Conservation (phyloP, 2,329 filamentous ascomycete species). For the Colletotrichum sp. region DNA sequence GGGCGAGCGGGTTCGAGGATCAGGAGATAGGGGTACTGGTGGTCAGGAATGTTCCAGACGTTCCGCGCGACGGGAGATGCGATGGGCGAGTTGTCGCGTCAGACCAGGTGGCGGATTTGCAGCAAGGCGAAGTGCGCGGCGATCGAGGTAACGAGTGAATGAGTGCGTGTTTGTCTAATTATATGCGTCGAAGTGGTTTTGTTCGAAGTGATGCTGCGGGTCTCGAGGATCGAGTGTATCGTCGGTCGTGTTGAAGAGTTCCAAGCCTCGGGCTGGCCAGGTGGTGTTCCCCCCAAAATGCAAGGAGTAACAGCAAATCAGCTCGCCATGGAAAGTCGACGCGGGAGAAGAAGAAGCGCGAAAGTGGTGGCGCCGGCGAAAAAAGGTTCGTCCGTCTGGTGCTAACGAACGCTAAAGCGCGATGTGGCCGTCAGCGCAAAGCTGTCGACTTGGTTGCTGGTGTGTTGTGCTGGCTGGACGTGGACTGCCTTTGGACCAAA, state of each 20-base stretch:
- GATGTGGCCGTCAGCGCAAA: slow-evolving; percentile 19
- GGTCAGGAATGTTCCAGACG: slow-evolving; percentile 22
- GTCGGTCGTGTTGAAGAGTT: not conserved
- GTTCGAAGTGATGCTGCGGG: not conserved
- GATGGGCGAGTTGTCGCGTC: slow-evolving; percentile 10
- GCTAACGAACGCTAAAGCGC: slow-evolving; percentile 15
- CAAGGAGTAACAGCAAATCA: slow-evolving; percentile 12
- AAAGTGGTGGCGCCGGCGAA: slow-evolving; percentile 13
- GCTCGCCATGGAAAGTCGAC: slow-evolving; percentile 6
- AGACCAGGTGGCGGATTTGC: not conserved
- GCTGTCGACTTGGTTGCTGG: not conserved
- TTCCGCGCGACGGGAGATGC: slow-evolving; percentile 12
- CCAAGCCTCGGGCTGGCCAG: not conserved
- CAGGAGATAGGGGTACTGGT: slow-evolving; percentile 9
- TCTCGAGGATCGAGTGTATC: not conserved
- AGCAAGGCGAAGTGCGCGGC: not conserved
- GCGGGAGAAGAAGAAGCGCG: slow-evolving; percentile 3
- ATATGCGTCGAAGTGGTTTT: not conserved
- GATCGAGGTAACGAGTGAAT: slow-evolving; percentile 10
- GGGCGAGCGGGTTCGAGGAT: not conserved
- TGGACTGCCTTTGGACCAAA: not conserved
- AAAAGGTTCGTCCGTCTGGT: slow-evolving; percentile 13
- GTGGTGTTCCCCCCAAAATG: slow-evolving; percentile 8
- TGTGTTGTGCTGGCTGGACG: not conserved
- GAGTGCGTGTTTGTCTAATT: not conserved